Conservation (phyloP, 331 rosid genomes). For the Acacia pycnantha region DNA sequence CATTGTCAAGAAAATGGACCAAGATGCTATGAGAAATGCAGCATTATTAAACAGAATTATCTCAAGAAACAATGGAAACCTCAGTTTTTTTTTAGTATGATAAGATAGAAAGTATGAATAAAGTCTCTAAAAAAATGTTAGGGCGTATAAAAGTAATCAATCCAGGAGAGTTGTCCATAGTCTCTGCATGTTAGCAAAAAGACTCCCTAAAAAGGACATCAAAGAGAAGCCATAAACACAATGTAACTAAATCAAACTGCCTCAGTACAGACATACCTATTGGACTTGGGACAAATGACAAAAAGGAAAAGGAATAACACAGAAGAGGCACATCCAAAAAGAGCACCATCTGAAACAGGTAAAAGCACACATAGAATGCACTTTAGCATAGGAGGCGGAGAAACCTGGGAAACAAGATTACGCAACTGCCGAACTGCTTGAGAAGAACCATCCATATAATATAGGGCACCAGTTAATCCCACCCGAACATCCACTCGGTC, state of each 20-base stretch:
- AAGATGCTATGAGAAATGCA: constrained; percentile 24
- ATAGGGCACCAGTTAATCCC: constrained; percentile 87
- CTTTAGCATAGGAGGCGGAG: constrained; percentile 23
- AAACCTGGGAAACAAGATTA: constrained; percentile 86
- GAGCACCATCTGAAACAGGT: constrained; percentile 11
- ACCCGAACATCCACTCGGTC: constrained; percentile 96
- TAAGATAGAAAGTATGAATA: neutral
- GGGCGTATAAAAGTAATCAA: neutral
- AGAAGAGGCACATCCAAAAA: constrained; percentile 20
- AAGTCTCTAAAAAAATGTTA: neutral
- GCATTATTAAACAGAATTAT: neutral
- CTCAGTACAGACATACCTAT: neutral
- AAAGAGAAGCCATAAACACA: neutral
- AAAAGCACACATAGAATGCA: constrained; percentile 12
- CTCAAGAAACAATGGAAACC: constrained; percentile 15
- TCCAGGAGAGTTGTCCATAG: neutral
- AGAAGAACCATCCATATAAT: constrained; percentile 98
- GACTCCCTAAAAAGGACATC: neutral
- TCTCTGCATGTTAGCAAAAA: neutral
- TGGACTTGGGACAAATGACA: neutral
- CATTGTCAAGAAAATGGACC: constrained; percentile 26
- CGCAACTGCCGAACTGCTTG: constrained; percentile 98
- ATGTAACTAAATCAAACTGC: constrained; percentile 12
- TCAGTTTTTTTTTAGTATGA: neutral
- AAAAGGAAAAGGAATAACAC: neutral